Evolutionary conservation across 768 basidiomycete species (phyloP), one percentile per base, ranked within the genome.

Genomic region (Tephrocybe sp.): DNA sequence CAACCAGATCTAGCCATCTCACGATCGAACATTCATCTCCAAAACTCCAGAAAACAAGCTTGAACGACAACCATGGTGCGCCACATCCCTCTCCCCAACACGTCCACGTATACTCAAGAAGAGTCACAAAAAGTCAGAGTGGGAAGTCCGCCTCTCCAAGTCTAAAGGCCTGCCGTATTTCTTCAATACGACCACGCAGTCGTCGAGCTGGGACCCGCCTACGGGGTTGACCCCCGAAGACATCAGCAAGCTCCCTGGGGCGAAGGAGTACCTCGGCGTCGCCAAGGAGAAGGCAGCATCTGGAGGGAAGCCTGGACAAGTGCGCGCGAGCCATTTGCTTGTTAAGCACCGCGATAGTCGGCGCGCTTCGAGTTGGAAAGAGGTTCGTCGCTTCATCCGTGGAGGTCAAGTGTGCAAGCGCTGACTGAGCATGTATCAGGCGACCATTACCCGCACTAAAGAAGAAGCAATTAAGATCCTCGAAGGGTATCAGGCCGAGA

Each of bases 271-370:
- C 78, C 49, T 67, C 16, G 28, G 28, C n/a, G 37, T 54, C 25
- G 41, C 26, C 30, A 37, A 37, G 21, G 42, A 25, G 6, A 37
- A 43, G n/a, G 52, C 45, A 9, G 48, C 34, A 50, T 27, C 18
- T 19, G 63, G 63, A 25, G 60, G 59, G 11, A 64, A 62, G 24
- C 60, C 73, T 15, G 76, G 71, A 16, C 77, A 89, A 68, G 91
- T 97, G 31, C 82, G 92, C 42, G 96, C 94, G n/a, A 93, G 92
- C 62, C 97, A 99, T 73, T 74, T 99, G 53, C 71, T 99, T 49
- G 86, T 98, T 54, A 99, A 99, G 72, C 95, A 98, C 69, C 75
- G 72, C 42, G 87, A 77, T 4, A 91, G 89, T 64, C 72, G 89
- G 52, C 76, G 88, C 22, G 84, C 89, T 27, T 80, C 87, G 34